Evolutionary conservation across 2,329 filamentous ascomycete genomes (phyloP).

Genomic region (Pseudopyricularia javanii): DNA sequence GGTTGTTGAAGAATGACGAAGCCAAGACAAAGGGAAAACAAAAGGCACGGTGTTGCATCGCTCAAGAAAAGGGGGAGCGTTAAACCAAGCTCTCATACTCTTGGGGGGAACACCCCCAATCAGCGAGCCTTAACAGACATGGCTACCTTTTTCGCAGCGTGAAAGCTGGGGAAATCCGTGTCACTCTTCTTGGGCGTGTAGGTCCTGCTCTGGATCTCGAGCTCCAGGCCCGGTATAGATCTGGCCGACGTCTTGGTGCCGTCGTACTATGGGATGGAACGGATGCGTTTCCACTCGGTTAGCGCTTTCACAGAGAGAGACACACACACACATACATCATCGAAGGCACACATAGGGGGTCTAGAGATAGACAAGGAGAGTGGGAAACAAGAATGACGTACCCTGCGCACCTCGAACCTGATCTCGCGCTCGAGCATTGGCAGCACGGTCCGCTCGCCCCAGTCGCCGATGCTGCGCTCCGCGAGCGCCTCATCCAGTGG

Average conservation of each 20-base stretch:
- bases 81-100: no score
- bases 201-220: conserved; percentile 20
- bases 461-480: neutral
- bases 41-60: neutral
- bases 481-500: conserved; percentile 13
- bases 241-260: conserved; percentile 14
- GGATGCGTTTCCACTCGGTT: no score
- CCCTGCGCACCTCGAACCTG: conserved; percentile 11
- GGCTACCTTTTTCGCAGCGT: conserved; percentile 4
- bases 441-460: conserved; percentile 14
- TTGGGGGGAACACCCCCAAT: neutral
- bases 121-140: neutral
- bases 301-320: no score
- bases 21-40: neutral
- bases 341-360: no score
- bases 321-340: no score
- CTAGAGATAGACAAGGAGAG: neutral
- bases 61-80: neutral
- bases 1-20: neutral
- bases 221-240: conserved; percentile 20
- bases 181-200: conserved; percentile 8
- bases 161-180: conserved; percentile 13
- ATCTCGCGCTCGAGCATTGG: conserved; percentile 16
- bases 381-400: conserved; percentile 5
- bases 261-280: conserved; percentile 14